Conservation (phyloP, 2,329 filamentous ascomycete genomes). For the Mycosphaerella sp. region DNA sequence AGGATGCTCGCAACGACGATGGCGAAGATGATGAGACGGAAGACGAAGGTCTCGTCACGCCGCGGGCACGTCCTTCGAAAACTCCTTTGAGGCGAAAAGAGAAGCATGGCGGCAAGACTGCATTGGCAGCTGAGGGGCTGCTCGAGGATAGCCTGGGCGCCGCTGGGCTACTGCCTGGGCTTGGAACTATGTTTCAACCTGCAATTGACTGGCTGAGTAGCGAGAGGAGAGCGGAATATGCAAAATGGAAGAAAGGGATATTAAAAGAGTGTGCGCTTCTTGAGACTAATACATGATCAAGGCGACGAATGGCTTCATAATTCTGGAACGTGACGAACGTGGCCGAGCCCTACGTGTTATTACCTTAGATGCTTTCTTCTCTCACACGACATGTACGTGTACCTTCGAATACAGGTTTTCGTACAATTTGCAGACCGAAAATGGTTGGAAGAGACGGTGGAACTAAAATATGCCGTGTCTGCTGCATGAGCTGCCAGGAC, state of each 20-base stretch:
- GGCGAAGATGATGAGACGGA: slow-evolving; percentile 11
- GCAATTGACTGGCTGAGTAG: slow-evolving; percentile 66
- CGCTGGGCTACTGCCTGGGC: slow-evolving; percentile 40
- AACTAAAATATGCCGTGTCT: no score
- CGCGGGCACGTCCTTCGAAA: slow-evolving; percentile 25
- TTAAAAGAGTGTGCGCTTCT: slow-evolving; percentile 47
- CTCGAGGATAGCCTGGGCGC: slow-evolving; percentile 22
- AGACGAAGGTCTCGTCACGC: slow-evolving; percentile 11
- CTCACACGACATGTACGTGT: no score
- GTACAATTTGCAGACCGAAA: no score
- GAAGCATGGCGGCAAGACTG: slow-evolving; percentile 27
- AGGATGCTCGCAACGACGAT: slow-evolving; percentile 33
- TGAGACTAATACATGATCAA: slow-evolving; percentile 7
- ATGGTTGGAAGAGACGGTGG: no score
- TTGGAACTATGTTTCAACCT: slow-evolving; percentile 67
- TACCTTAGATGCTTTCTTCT: no score
- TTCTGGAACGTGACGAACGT: no score
- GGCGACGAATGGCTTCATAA: not conserved
- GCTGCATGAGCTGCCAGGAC: no score
- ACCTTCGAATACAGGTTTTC: no score
- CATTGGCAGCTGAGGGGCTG: slow-evolving; percentile 12
- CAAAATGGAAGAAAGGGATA: slow-evolving; percentile 58
- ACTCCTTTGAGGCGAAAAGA: slow-evolving; percentile 34
- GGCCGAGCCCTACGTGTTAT: no score
- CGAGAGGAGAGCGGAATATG: slow-evolving; percentile 55